Base-by-base conservation (phyloP, 2,329 filamentous ascomycete genomes). In the Ophiostoma fasciatum region DNA sequence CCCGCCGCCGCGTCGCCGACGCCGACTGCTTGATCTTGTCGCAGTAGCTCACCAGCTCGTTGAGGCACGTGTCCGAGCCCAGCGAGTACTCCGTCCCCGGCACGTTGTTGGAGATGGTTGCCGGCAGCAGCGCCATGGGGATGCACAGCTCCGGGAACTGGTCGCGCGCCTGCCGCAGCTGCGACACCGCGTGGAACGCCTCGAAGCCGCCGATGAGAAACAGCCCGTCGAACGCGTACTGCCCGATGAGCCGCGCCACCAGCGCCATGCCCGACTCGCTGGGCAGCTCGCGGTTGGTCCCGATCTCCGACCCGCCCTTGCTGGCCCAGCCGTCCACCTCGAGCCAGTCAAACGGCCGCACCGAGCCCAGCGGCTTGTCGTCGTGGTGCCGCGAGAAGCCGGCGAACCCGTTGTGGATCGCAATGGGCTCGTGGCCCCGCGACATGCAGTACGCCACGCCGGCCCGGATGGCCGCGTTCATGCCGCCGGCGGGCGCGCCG, bases 91-190 rank as follows among this genome's bases (percentile, higher is more conserved):
- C 90, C 0, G 88, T 94, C 27, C 90, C 90, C 0, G 90, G 90
- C 5, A 98, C 90, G 55, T 98, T 98, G 68, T 98, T 98, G 46
- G 84, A 94, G 48, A 98, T 88, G 9, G 90, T 98, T n/a, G 90
- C 90, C 0, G 90, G 90, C 19, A 98, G 68, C 28, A 94, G 70
- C 36, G 80, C 72, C 68, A 96, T 83, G 15, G 90, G 90, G 45
- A 98, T 94, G 57, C 83, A 85, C 53, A 98, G 81, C 1, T 81
- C 78, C 10, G 82, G 76, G 58, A 82, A 94, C 42, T 82, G 61
- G 25, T 74, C 69, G 38, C 85, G 71, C 12, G 80, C 85, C 61
- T 82, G 74, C 47, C 87, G 78, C 41, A 98, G 68, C 57, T 96
- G 81, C 30, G 82, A 83, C 23, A 94, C 71, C 3, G 90, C 79